Evolutionary conservation across 352 stramenopile species (phyloP), one percentile per base, ranked within the genome.

Genomic region (Detonula confervacea): DNA sequence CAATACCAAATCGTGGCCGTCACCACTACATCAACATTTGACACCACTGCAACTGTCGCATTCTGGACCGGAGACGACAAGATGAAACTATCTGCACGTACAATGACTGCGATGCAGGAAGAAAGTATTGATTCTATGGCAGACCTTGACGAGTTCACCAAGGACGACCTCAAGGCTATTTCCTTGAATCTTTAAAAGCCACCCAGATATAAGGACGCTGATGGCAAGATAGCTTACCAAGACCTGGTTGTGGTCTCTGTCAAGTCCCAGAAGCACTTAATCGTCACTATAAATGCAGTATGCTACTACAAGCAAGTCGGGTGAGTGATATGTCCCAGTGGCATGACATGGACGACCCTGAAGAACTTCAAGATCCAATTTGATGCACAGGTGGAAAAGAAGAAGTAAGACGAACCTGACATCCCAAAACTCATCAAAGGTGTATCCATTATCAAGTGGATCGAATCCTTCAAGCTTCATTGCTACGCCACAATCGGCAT

Each of bases 261-360:
- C 27, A 39, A 65, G 64, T 73, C 47, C 14, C 64, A 67, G 64
- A 62, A 65, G n/a, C 14, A 47, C 7, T 7, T 73, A 4, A 6
- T 67, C 24, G 25, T 51, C 1, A 47, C 54, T 6, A 25, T n/a
- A 24, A 46, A 61, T 4, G 11, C 22, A 1, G 24, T 35, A 3
- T 5, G 25, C 11, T 64, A 69, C 44, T 73, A 73, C 27, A 27
- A 5, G 4, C n/a, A 25, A 47, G 25, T 52, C 5, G 25, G 12
- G n/a, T 12, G 11, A 18, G 51, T n/a, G n/a, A n/a, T n/a, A n/a
- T n/a, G n/a, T n/a, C n/a, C n/a, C n/a, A n/a, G n/a, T n/a, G n/a
- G n/a, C 14, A 65, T 65, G 56, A 14, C 2, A 25, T 46, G 25
- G 25, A 1, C 18, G 4, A 16, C 12, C 7, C 7, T 65, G 3